Percentiles rank a stretch among this genome's conserved stretches.
These are phyloP conservation scores for Ogataea allantospora DNA, from an alignment of 805 yeast species.

Conservation along the genomic window DNA sequence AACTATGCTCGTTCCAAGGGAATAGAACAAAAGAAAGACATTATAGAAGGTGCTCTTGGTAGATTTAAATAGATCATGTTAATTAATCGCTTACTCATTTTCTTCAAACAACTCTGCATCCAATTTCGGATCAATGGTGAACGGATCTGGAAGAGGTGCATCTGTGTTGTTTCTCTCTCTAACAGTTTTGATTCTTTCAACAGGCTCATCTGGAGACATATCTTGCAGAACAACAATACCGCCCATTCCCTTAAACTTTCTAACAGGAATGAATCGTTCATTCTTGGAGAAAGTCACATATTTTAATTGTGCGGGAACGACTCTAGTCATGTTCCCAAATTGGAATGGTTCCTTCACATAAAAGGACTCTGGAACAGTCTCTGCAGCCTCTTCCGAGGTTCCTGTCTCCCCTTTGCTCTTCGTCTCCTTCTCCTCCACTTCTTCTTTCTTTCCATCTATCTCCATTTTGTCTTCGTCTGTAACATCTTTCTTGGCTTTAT, in stretches of 20 bases:
- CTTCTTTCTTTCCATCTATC: conserved; percentile 33
- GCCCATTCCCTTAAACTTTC: conserved; percentile 64
- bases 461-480: conserved; percentile 42
- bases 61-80: conserved; percentile 39
- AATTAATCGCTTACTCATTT: conserved; percentile 18
- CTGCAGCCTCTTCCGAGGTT: conserved; percentile 29
- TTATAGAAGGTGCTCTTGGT: conserved; percentile 46
- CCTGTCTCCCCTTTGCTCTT: conserved; percentile 24
- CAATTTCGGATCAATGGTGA: conserved; percentile 51
- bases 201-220: conserved; percentile 55
- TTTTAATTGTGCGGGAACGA: conserved; percentile 83
- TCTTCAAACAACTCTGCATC: conserved; percentile 30
- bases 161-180: conserved; percentile 73
- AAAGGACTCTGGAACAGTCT: conserved; percentile 37
- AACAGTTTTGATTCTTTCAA: conserved; percentile 73
- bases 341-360: conserved; percentile 66
- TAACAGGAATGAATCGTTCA: conserved; percentile 77
- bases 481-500: conserved; percentile 42
- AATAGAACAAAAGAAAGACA: conserved; percentile 50
- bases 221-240: conserved; percentile 76
- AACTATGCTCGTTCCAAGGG: conserved; percentile 45
- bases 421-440: conserved; percentile 8
- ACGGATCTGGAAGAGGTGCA: conserved; percentile 74
- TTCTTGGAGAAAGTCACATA: conserved; percentile 75
- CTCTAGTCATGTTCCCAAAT: conserved; percentile 79